These are phyloP conservation scores for Stagonosporopsis tanaceti DNA, from an alignment of 2,329 filamentous ascomycete species.

Conservation along the genomic window DNA sequence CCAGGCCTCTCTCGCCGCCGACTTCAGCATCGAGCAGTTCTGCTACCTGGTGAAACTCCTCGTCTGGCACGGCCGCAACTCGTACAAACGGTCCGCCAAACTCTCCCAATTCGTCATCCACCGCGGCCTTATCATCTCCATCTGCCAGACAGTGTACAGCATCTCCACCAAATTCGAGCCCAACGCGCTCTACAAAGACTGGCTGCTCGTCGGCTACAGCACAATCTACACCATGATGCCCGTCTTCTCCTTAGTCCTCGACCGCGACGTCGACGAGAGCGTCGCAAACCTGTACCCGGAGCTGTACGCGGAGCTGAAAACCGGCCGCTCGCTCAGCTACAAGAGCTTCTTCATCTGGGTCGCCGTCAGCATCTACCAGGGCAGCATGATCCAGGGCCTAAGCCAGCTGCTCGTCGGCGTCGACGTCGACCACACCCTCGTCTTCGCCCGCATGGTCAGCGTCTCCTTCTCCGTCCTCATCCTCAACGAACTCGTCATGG, in stretches of 20 bases:
- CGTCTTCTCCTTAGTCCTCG: slow-evolving; percentile 91
- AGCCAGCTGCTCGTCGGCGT: slow-evolving; percentile 86
- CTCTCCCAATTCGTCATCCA: slow-evolving; percentile 98
- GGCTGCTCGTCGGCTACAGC: slow-evolving; percentile 95
- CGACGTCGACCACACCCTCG: slow-evolving; percentile 48
- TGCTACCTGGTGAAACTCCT: slow-evolving; percentile 93
- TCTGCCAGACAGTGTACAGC: slow-evolving; percentile 97
- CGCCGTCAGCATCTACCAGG: slow-evolving; percentile 92
- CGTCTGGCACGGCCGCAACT: slow-evolving; percentile 99
- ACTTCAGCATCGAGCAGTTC: slow-evolving; percentile 97
- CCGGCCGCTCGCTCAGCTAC: slow-evolving; percentile 85
- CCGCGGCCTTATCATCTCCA: slow-evolving; percentile 90
- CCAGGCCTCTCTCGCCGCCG: slow-evolving; percentile 91
- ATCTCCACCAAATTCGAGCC: slow-evolving; percentile 93
- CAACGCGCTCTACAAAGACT: slow-evolving; percentile 90
- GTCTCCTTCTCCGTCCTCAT: slow-evolving; percentile 92
- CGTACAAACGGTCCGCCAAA: slow-evolving; percentile 95
- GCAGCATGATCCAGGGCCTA: slow-evolving; percentile 92
- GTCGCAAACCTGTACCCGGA: slow-evolving; percentile 96
- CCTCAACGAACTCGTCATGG: slow-evolving; percentile 96
- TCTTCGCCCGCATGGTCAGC: slow-evolving; percentile 73
- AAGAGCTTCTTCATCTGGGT: slow-evolving; percentile 98
- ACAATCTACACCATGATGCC: slow-evolving; percentile 95
- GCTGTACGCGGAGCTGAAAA: slow-evolving; percentile 95
- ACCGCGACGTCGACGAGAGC: slow-evolving; percentile 93